Conservation (phyloP, 306 rosid genomes). For the Casuarina equisetifolia region DNA sequence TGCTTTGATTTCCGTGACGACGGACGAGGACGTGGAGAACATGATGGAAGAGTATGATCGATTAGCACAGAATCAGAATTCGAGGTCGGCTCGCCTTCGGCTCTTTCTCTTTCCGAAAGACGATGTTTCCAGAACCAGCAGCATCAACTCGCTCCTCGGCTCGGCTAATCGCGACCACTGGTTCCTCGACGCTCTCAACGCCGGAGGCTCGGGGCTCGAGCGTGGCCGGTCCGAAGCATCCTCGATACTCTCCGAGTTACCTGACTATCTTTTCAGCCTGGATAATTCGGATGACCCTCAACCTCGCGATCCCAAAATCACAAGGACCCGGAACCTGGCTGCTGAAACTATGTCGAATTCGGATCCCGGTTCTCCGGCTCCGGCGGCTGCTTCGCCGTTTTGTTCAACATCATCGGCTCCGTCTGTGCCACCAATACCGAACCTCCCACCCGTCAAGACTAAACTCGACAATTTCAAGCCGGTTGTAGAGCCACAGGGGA, state of each 20-base stretch:
- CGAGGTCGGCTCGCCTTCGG: constrained; percentile 71
- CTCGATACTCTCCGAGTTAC: constrained; percentile 82
- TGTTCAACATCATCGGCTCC: constrained; percentile 63
- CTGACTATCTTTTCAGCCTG: constrained; percentile 86
- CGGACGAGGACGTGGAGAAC: constrained; percentile 96
- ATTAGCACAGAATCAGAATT: constrained; percentile 61
- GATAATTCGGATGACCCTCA: constrained; percentile 66
- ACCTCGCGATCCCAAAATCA: constrained; percentile 36
- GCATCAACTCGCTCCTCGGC: constrained; percentile 78
- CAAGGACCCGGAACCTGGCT: constrained; percentile 30
- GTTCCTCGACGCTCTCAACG: constrained; percentile 89
- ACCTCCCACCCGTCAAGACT: constrained; percentile 81
- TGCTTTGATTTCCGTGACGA: constrained; percentile 80
- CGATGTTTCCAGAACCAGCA: constrained; percentile 54
- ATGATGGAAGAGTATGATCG: constrained; percentile 98
- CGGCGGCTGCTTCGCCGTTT: constrained; percentile 49
- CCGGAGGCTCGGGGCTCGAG: constrained; percentile 57
- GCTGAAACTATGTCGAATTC: constrained; percentile 58
- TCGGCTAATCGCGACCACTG: constrained; percentile 80
- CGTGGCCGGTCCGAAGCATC: constrained; percentile 86
- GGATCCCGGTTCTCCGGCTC: constrained; percentile 86
- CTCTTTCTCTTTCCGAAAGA: constrained; percentile 65
- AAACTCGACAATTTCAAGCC: constrained; percentile 44
- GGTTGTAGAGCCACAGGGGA: constrained; percentile 33
- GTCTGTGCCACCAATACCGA: constrained; percentile 46